Percentiles rank a stretch among this genome's conserved stretches.
Evolutionary conservation across 1,284 basidiomycete genomes (phyloP).

Genomic region (Trametes versicolor): DNA sequence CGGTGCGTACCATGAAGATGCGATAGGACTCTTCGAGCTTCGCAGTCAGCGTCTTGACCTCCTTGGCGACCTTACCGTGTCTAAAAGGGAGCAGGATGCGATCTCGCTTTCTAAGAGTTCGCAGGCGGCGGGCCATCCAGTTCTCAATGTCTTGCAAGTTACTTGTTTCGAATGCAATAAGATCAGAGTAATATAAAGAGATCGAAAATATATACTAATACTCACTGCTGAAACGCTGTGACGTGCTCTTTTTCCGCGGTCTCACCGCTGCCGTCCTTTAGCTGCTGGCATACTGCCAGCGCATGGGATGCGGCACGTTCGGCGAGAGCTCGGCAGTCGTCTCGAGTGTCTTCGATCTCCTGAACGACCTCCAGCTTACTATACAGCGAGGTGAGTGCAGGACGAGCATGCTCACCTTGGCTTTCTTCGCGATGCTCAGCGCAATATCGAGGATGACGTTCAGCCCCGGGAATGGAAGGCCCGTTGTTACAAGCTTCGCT

Average conservation of each 20-base stretch:
- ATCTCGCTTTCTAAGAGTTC: background rate
- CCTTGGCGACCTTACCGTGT: background rate
- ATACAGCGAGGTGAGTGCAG: background rate
- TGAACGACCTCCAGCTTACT: background rate
- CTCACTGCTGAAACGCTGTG: background rate
- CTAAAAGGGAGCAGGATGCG: background rate
- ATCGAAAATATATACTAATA: background rate
- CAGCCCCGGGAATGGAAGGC: background rate
- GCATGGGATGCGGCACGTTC: background rate
- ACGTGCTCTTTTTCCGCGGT: background rate
- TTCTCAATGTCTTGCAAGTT: background rate
- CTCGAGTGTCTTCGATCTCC: background rate
- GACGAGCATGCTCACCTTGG: background rate
- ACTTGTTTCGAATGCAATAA: background rate
- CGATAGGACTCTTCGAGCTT: background rate
- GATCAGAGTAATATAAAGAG: background rate
- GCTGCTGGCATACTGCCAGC: background rate
- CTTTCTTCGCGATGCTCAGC: background rate
- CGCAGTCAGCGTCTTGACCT: background rate
- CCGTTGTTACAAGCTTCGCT: background rate
- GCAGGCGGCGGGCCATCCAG: background rate
- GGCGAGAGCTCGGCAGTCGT: background rate
- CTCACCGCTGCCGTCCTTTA: background rate
- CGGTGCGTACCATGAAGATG: background rate
- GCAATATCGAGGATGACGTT: background rate